Percentiles rank a stretch among this genome's conserved stretches.
phyloP scores from a whole-genome alignment of 108 stramenopile genomes.

The Craspedostauros australis region DNA sequence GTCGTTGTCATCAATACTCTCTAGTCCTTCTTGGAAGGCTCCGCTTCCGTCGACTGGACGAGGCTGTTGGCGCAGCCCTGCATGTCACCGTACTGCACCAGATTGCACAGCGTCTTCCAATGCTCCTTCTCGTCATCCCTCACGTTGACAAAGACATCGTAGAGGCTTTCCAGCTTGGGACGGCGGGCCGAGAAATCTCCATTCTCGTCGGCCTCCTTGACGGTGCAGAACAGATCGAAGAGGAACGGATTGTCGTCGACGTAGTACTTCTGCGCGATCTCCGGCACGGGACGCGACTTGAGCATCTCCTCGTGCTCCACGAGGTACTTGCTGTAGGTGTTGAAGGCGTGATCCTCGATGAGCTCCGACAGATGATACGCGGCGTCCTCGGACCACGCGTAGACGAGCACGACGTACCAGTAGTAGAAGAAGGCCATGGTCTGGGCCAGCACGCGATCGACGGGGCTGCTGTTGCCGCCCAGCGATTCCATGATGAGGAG shows the following conservation, averaged over 20 bases:
- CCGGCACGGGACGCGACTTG: constrained; percentile 52
- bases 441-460: constrained; percentile 85
- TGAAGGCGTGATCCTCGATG: constrained; percentile 83
- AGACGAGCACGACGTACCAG: constrained; percentile 75
- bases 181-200: constrained; percentile 22
- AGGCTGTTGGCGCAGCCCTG: constrained; percentile 28
- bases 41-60: constrained; percentile 27
- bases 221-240: constrained; percentile 67
- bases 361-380: constrained; percentile 81
- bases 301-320: constrained; percentile 49
- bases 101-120: constrained; percentile 54
- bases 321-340: constrained; percentile 76
- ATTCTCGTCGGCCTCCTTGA: neutral
- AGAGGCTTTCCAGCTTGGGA: constrained; percentile 60
- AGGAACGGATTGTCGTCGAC: constrained; percentile 68
- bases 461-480: constrained; percentile 67
- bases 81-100: constrained; percentile 60
- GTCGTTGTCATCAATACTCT: too few species aligned
- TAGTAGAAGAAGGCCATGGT: constrained; percentile 91
- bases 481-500: constrained; percentile 93
- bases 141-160: constrained; percentile 78
- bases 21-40: too few species aligned
- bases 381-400: constrained; percentile 53
- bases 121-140: constrained; percentile 82
- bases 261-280: constrained; percentile 71